phyloP scores from a whole-genome alignment of 805 yeast genomes.

The Torulaspora gathmanii region DNA sequence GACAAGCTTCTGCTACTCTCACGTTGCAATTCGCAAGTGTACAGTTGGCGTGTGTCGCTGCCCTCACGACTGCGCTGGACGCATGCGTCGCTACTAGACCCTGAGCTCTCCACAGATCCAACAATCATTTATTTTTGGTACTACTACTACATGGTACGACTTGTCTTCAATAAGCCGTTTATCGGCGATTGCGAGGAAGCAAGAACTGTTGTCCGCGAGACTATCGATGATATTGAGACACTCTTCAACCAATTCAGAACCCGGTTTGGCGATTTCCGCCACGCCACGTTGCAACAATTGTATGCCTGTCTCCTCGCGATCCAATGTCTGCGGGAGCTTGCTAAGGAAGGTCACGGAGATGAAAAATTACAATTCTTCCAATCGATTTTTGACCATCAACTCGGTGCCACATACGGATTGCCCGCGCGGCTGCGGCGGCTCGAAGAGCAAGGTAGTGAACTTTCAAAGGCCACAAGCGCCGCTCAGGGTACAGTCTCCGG shows the following conservation, averaged over 20 bases:
- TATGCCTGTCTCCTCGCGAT: slow-evolving; percentile 34
- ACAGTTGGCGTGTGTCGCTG: slow-evolving; percentile 47
- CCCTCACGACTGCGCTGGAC: slow-evolving; percentile 51
- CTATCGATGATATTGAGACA: slow-evolving; percentile 29
- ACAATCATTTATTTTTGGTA: slow-evolving; percentile 50
- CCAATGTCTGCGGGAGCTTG: slow-evolving; percentile 26
- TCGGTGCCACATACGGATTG: slow-evolving; percentile 26
- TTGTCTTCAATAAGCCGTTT: slow-evolving; percentile 60
- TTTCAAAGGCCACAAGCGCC: slow-evolving; percentile 11
- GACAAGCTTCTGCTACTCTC: slow-evolving; percentile 36
- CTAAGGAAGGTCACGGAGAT: slow-evolving; percentile 11
- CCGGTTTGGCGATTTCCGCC: slow-evolving; percentile 24
- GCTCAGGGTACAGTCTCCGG: too few relatives aligned
- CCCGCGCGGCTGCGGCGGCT: slow-evolving; percentile 26
- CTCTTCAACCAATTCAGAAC: slow-evolving; percentile 28
- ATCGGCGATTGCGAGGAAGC: slow-evolving; percentile 40
- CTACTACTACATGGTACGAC: slow-evolving; percentile 52
- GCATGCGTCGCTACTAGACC: slow-evolving; percentile 36
- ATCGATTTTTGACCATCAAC: slow-evolving; percentile 22
- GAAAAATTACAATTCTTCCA: slow-evolving; percentile 22
- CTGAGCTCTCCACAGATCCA: slow-evolving; percentile 47
- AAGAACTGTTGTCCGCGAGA: slow-evolving; percentile 27
- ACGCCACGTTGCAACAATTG: slow-evolving; percentile 32
- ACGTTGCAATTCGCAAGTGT: slow-evolving; percentile 47
- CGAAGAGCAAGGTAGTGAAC: slow-evolving; percentile 23